These are phyloP conservation scores for Irpex sp. DNA, from an alignment of 1,284 basidiomycete species.

Conservation along the genomic window DNA sequence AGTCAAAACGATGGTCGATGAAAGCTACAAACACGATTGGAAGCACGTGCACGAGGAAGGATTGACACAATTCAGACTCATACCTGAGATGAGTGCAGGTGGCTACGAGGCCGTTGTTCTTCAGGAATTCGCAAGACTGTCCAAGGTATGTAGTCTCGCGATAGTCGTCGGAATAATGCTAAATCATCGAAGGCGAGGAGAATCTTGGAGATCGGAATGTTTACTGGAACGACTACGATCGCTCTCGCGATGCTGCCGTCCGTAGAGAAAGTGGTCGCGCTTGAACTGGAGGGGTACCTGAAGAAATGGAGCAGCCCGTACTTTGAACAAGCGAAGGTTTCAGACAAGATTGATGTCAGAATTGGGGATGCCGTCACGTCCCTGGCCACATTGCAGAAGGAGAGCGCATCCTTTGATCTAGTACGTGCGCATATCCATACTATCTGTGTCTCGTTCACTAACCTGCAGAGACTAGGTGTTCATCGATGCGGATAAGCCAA, in stretches of 20 bases:
- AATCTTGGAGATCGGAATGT: constrained; percentile 26
- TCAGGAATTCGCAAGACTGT: constrained; percentile 20
- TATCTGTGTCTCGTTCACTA: background rate
- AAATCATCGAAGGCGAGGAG: constrained; percentile 17
- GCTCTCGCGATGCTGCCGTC: constrained; percentile 22
- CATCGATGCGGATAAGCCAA: constrained; percentile 25
- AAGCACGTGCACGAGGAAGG: constrained; percentile 17
- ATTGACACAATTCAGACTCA: constrained; percentile 19
- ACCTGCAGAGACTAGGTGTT: constrained; percentile 17
- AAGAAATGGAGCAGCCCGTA: constrained; percentile 16
- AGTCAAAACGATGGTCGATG: constrained; percentile 21
- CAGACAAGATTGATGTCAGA: constrained; percentile 23
- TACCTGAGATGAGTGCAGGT: constrained; percentile 25
- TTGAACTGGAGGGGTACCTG: constrained; percentile 23
- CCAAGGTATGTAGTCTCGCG: constrained; percentile 15
- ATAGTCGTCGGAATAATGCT: background rate
- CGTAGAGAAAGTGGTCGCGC: constrained; percentile 18
- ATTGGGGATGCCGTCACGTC: constrained; percentile 24
- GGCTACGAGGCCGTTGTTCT: constrained; percentile 25
- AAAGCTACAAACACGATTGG: constrained; percentile 22
- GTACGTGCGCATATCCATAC: constrained; percentile 12
- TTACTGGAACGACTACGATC: constrained; percentile 25
- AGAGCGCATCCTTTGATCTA: constrained; percentile 23
- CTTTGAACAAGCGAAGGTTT: constrained; percentile 22
- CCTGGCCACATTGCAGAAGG: constrained; percentile 15